Evolutionary conservation across 2,329 filamentous ascomycete genomes (phyloP).

Genomic region (Aspergillus udagawae): DNA sequence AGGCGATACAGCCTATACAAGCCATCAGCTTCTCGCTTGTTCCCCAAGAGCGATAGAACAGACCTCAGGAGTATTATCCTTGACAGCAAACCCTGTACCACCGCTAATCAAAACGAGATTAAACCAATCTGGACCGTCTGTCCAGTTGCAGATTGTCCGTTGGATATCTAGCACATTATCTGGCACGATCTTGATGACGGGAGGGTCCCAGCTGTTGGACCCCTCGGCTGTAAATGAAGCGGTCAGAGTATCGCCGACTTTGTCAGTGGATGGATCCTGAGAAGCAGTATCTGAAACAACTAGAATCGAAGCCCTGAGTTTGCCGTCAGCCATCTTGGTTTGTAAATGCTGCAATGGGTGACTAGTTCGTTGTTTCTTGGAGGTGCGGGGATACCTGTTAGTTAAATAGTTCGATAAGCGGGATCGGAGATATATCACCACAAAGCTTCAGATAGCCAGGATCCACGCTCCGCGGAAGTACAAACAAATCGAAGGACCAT

Average conservation of each 20-base stretch:
- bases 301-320: conserved; percentile 70
- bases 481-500: too few species aligned
- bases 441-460: background rate
- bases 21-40: conserved; percentile 10
- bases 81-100: conserved; percentile 84
- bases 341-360: conserved; percentile 7
- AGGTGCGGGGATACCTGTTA: background rate
- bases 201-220: conserved; percentile 66
- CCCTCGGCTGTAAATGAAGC: conserved; percentile 66
- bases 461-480: too few species aligned
- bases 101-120: conserved; percentile 87
- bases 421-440: background rate
- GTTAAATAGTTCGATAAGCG: background rate
- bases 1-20: conserved; percentile 65
- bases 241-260: conserved; percentile 62
- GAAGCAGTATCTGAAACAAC: conserved; percentile 89
- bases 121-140: conserved; percentile 58
- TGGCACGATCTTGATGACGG: conserved; percentile 68
- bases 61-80: conserved; percentile 87
- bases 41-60: conserved; percentile 15
- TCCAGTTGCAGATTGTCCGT: conserved; percentile 65
- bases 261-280: conserved; percentile 73
- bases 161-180: conserved; percentile 76
- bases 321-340: conserved; percentile 26
- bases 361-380: conserved; percentile 2